These are phyloP conservation scores for Diaporthe vexans DNA, from an alignment of 2,329 filamentous ascomycete species.

Conservation along the genomic window DNA sequence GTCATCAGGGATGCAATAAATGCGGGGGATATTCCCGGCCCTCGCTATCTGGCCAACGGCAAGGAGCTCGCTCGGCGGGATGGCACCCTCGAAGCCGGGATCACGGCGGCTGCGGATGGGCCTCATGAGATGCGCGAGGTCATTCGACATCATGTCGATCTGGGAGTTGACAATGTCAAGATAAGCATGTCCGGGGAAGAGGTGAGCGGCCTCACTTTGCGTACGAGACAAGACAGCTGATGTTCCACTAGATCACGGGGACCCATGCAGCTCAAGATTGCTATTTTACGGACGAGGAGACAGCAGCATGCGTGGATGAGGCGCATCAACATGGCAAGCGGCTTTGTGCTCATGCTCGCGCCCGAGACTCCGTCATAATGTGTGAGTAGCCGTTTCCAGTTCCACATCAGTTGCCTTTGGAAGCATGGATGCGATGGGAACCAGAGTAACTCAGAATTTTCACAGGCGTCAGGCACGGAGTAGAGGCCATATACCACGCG, in stretches of 20 bases:
- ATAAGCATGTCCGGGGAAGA: conserved; percentile 55
- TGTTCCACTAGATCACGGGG: conserved; percentile 45
- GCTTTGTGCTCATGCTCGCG: conserved; percentile 60
- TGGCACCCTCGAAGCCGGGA: conserved; percentile 58
- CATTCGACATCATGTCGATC: conserved; percentile 52
- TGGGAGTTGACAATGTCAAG: conserved; percentile 61
- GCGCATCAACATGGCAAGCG: conserved; percentile 56
- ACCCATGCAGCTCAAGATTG: conserved; percentile 57
- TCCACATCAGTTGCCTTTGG: accelerated
- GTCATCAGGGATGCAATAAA: conserved; percentile 65
- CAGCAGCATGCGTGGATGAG: conserved; percentile 62
- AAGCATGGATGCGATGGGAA: not conserved
- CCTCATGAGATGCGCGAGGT: conserved; percentile 56
- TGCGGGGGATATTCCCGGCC: conserved; percentile 61
- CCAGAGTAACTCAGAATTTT: too few relatives aligned
- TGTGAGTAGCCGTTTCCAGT: conserved; percentile 44
- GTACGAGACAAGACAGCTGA: not conserved
- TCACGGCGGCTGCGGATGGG: conserved; percentile 54
- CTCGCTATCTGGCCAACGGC: conserved; percentile 62
- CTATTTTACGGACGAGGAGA: conserved; percentile 62
- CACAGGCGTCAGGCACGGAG: too few relatives aligned
- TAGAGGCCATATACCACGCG: too few relatives aligned
- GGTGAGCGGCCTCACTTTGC: not conserved
- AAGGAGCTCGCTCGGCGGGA: conserved; percentile 61
- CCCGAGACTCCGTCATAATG: conserved; percentile 59